Evolutionary conservation across 805 yeast species (phyloP).

Genomic region (Lachancea fermentati): DNA sequence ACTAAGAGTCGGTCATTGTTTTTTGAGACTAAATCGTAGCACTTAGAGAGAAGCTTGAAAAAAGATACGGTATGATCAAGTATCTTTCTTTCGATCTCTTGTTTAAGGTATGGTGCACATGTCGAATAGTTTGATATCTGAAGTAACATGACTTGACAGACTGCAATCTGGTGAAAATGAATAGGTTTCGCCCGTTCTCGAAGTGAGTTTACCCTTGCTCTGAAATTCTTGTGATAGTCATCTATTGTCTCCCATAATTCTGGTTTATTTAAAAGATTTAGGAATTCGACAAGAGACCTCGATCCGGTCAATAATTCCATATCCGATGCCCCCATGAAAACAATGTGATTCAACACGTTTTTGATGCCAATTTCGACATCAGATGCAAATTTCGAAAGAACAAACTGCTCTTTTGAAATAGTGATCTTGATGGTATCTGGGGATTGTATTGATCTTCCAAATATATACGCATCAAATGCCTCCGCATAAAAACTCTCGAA

Average conservation of each 20-base stretch:
- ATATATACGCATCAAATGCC: slow-evolving; percentile 13
- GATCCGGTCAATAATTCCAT: slow-evolving; percentile 18
- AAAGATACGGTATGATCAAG: slow-evolving; percentile 24
- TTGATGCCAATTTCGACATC: slow-evolving; percentile 6
- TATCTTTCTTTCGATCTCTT: slow-evolving; percentile 17
- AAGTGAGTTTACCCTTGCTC: slow-evolving; percentile 20
- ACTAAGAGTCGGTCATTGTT: slow-evolving; percentile 9
- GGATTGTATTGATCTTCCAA: slow-evolving; percentile 10
- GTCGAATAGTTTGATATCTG: slow-evolving; percentile 23
- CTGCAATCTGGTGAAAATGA: slow-evolving; percentile 28
- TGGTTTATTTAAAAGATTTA: slow-evolving; percentile 18
- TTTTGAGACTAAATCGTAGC: slow-evolving; percentile 7
- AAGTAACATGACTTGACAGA: slow-evolving; percentile 25
- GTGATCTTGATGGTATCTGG: slow-evolving; percentile 17
- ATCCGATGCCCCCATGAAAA: slow-evolving; percentile 25
- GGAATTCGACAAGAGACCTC: slow-evolving; percentile 17
- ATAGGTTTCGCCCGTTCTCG: slow-evolving; percentile 27
- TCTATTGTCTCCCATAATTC: slow-evolving; percentile 17
- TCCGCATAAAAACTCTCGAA: background rate
- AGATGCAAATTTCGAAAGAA: slow-evolving; percentile 17
- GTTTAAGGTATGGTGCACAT: slow-evolving; percentile 10
- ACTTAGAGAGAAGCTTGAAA: slow-evolving; percentile 22
- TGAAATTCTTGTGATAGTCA: slow-evolving; percentile 24
- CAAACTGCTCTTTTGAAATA: slow-evolving; percentile 13
- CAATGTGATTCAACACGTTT: slow-evolving; percentile 18